Base-by-base conservation (phyloP, 257 asterid species). In the Solanum bukasovii region DNA sequence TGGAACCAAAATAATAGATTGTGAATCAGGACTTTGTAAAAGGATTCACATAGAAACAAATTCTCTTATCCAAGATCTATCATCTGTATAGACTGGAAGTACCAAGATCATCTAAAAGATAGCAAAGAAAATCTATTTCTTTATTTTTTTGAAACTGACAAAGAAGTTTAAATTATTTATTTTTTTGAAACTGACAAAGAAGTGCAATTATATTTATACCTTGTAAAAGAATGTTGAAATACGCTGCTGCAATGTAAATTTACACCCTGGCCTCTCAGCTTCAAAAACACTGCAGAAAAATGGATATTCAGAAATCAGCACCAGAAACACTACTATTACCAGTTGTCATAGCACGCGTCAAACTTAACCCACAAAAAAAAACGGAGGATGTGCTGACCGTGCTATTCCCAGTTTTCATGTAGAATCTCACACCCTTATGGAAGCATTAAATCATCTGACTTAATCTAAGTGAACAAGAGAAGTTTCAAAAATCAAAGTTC, bases 191-290 rank as follows among this genome's bases (percentile, higher is more conserved):
- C 25, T 56, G 65, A 56, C 67, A 34, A 77, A 82, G 65, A 27
- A 82, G 71, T 75, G 65, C 88, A 38, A 65, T 21, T 29, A 72
- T 38, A 44, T n/a, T 56, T 59, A 63, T 88, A 96, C 99, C 99
- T 97, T 97, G 92, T 96, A 97, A 87, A 97, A 96, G 93, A 91
- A 97, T 6, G 99, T 91, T 7, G 98, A 98, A 86, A 95, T 87
- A 42, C 99, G 90, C 92, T 97, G 98, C 94, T 93, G 98, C 87
- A 86, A 25, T 31, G 99, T 93, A 90, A 95, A 97, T 91, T 91
- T 91, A 91, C 92, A 84, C 88, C 99, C 99, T 20, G 98, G 98
- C 89, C 98, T 93, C 92, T 94, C 98, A 87, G 98, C 98, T 92
- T 97, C 98, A 77, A 97, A 95, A 86, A 96, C 98, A 90, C 99